Base-by-base conservation (phyloP, 192 early-diverging fungal genomes). In the Coemansia sp. region DNA sequence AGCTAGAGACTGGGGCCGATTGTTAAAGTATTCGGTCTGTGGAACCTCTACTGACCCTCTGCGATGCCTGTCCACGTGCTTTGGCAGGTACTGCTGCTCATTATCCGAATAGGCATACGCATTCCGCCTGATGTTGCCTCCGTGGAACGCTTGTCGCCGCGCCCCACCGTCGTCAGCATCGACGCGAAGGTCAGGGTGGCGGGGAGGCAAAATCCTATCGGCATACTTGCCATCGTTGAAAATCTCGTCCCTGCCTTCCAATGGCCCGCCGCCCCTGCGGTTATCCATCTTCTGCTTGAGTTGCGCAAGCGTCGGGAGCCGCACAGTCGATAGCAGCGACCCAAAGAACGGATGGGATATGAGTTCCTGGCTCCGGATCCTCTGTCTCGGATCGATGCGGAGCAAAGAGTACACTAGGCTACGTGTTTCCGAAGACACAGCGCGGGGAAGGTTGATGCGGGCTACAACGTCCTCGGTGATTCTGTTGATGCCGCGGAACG, bases 311-410 rank as follows among this genome's bases (percentile, higher is more conserved):
- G 59, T 59, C 4, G 63, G 63, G 62, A 78, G 58, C 52, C 66
- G 24, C 67, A 69, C 5, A 69, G 46, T n/a, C 21, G 55, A 35
- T 6, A 66, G 55, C 64, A 58, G 38, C 21, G 64, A 58, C 14
- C 55, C 45, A 59, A 90, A 90, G 60, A 90, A 92, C 39, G 75
- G 69, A 62, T 92, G 89, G 8, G 58, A 51, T 56, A 87, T 62
- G 20, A 90, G 69, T 45, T 85, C 73, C 14, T 66, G 43, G 21
- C 86, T 71, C 6, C 85, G 61, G 11, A 89, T 68, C 21, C 90
- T 65, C 43, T 77, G 75, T 26, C 81, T 73, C 10, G 90, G 88
- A 48, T 85, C 79, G 6, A 90, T 85, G 66, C 87, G 77, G 51
- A 92, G 63, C 46, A 91, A 41, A 18, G 75, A 63, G 12, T 82